Percentiles rank a stretch among this genome's conserved stretches.
phyloP scores from a whole-genome alignment of 176 grass and related monocot genomes.

The Cocos nucifera region DNA sequence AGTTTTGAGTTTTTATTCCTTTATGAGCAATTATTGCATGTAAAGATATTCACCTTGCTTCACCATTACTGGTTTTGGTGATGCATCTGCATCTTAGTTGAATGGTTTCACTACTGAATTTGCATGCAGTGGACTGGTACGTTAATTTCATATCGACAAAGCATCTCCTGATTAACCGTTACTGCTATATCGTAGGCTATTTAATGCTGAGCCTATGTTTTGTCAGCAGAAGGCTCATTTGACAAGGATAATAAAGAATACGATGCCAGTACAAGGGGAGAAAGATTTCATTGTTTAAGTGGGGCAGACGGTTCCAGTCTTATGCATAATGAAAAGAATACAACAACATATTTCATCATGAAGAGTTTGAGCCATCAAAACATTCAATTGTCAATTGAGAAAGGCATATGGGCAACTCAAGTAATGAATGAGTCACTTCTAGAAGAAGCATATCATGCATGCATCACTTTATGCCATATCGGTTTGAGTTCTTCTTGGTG shows the following conservation, averaged over 20 bases:
- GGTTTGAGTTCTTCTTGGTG: no score
- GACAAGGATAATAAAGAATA: neutral
- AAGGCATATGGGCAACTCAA: conserved; percentile 10
- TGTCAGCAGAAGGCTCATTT: neutral
- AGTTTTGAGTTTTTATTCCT: no score
- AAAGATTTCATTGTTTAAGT: neutral
- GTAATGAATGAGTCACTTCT: conserved; percentile 8
- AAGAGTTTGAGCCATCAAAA: conserved; percentile 12
- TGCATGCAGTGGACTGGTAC: neutral
- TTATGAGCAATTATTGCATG: no score
- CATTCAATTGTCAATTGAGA: conserved; percentile 7
- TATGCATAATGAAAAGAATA: neutral
- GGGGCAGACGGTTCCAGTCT: neutral
- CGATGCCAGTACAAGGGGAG: neutral
- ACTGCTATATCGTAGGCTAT: neutral
- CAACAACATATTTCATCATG: conserved; percentile 9
- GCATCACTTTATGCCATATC: neutral
- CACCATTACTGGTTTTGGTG: no score
- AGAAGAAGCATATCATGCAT: conserved; percentile 3
- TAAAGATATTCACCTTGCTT: no score
- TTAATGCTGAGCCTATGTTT: neutral
- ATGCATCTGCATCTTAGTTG: no score
- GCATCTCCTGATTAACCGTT: neutral
- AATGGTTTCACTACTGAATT: neutral
- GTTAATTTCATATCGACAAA: neutral